phyloP scores from a whole-genome alignment of 345 rosid genomes.

The Atalantia buxifolia region DNA sequence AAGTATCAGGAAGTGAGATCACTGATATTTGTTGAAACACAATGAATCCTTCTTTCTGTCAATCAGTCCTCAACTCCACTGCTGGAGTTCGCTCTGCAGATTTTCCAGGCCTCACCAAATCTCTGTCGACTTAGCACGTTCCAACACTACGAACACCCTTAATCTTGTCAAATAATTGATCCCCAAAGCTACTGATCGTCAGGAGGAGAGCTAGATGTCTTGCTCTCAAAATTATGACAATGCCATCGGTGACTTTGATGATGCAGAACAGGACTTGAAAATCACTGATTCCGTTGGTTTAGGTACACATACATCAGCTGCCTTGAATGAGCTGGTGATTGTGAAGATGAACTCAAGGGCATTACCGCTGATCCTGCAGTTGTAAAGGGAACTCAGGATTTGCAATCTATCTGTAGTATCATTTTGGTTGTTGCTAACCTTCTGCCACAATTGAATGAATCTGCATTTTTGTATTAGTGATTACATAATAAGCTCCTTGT shows the following conservation, averaged over 20 bases:
- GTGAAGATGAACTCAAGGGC: background rate
- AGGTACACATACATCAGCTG: background rate
- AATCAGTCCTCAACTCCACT: background rate
- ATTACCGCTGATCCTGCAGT: background rate
- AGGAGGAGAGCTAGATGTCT: background rate
- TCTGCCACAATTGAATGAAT: background rate
- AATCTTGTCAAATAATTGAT: background rate
- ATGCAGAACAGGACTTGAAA: background rate
- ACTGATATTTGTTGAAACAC: background rate
- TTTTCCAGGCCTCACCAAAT: slow-evolving; percentile 1
- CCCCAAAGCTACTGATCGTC: background rate
- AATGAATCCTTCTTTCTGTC: background rate
- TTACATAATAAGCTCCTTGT: background rate
- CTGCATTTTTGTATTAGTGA: background rate
- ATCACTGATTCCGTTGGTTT: background rate
- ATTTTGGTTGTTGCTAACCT: slow-evolving; percentile 29
- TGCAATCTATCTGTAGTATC: slow-evolving; percentile 23
- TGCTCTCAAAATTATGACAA: slow-evolving; percentile 12
- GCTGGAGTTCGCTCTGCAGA: background rate
- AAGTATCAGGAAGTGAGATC: background rate
- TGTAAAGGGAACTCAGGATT: slow-evolving; percentile 18
- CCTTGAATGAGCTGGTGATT: slow-evolving; percentile 4
- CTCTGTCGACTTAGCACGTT: background rate
- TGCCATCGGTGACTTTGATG: background rate
- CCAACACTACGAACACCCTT: background rate